Conservation (phyloP, 495 filamentous ascomycete genomes). For the Chaetomium tenue region DNA sequence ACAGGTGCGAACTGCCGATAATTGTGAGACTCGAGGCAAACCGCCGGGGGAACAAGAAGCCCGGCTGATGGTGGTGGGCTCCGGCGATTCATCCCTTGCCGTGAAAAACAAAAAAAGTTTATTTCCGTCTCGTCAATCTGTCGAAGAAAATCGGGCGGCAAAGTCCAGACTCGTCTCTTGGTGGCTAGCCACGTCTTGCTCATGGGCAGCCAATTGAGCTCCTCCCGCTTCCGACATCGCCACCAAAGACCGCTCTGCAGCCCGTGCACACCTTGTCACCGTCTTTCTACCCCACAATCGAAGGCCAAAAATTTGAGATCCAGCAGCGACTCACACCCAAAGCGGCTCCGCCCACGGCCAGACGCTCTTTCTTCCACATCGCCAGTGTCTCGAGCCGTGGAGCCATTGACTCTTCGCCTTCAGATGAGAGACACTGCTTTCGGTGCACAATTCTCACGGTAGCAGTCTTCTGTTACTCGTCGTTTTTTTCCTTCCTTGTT, state of each 20-base stretch:
- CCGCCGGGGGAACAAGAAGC: not conserved
- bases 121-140: not conserved
- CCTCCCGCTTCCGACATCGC: constrained; percentile 32
- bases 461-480: constrained; percentile 26
- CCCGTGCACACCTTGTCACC: constrained; percentile 24
- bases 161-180: not conserved
- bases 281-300: constrained; percentile 37
- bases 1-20: not conserved
- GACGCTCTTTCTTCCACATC: constrained; percentile 24
- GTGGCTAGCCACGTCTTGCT: not conserved
- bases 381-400: constrained; percentile 7
- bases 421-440: constrained; percentile 21
- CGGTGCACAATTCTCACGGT: constrained; percentile 10
- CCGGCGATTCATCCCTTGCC: not conserved
- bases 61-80: not conserved
- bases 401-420: constrained; percentile 26
- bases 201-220: constrained; percentile 4
- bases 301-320: constrained; percentile 23
- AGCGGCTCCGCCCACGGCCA: constrained; percentile 21
- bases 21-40: not conserved
- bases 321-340: constrained; percentile 27
- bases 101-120: not conserved
- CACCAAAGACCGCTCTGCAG: constrained; percentile 23
- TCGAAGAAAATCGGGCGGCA: not conserved
- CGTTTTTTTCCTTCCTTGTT: constrained; percentile 5